Base-by-base conservation (phyloP, 768 basidiomycete genomes). In the Gymnopilus dilepis region DNA sequence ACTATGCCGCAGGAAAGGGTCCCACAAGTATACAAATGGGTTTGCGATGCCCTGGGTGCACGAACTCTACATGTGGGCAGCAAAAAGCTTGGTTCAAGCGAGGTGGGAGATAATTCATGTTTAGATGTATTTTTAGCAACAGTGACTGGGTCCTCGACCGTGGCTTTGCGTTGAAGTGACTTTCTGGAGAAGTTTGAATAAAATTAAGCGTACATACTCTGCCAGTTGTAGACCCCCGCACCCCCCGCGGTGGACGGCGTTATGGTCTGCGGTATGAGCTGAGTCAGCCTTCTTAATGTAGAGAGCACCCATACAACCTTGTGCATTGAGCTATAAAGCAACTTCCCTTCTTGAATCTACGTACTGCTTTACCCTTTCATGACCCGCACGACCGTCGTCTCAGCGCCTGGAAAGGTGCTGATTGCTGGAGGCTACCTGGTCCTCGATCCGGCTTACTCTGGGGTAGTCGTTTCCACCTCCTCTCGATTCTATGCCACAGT, bases 341-440 rank as follows among this genome's bases (percentile, higher is more conserved):
- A 58, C 58, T 37, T n/a, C 48, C 26, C 37, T 34, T 51, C 42
- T 24, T 56, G 48, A 61, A 56, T 54, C 43, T 56, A 54, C 34
- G 61, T 19, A 60, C 38, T 58, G 34, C 63, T 58, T 58, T 54
- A 52, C 53, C 55, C 53, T 61, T 64, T 57, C 59, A 86, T 85
- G 83, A 63, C 77, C 65, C 70, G 69, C 68, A 72, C 84, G 48
- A 94, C 91, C 30, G 83, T 91, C 54, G 85, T 97, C 62, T 98
- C 96, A 33, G 86, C 95, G 1, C 93, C 97, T 9, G 97, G 97
- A 63, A 99, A 99, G 76, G 96, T 97, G 53, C 84, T 99, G 58
- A 74, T 97, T 57, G 94, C 96, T 9, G 97, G 97, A 2, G 97
- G 97, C 1, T 99, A 99, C 78, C 91, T 99, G 65, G 94, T 99